Evolutionary conservation across 305 asterid genomes (phyloP).

Genomic region (Salvia sclarea): DNA sequence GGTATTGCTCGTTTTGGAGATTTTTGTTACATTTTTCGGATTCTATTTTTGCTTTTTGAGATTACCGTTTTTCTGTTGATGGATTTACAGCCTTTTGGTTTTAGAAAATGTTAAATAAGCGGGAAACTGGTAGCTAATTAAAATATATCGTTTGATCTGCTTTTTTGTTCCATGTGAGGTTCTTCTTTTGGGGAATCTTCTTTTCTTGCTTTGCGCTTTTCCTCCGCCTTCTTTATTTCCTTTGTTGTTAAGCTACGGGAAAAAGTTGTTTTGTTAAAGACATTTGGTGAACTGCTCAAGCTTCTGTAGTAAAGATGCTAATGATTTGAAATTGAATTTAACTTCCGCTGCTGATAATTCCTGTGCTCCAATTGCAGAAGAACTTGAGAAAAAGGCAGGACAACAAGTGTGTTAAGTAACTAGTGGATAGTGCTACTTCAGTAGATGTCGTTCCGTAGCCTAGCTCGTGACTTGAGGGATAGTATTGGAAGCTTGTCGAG

Average conservation of each 20-base stretch:
- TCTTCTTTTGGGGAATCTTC: slow-evolving; percentile 69
- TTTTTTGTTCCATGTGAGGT: slow-evolving; percentile 53
- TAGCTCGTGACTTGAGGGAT: slow-evolving; percentile 85
- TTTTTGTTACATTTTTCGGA: not conserved
- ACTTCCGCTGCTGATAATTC: not conserved
- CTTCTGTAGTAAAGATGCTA: slow-evolving; percentile 31
- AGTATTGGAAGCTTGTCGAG: slow-evolving; percentile 80
- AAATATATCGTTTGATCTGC: slow-evolving; percentile 45
- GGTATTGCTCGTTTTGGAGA: slow-evolving; percentile 9
- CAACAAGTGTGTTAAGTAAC: not conserved
- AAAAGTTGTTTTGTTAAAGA: slow-evolving; percentile 35
- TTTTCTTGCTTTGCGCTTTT: slow-evolving; percentile 75
- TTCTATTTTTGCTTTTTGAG: not conserved
- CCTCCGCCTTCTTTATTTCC: slow-evolving; percentile 44
- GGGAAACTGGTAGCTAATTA: slow-evolving; percentile 41
- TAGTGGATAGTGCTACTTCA: slow-evolving; percentile 26
- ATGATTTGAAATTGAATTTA: slow-evolving; percentile 36
- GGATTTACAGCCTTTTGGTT: slow-evolving; percentile 22
- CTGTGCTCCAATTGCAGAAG: slow-evolving; percentile 32
- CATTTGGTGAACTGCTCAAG: slow-evolving; percentile 29
- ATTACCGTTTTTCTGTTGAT: slow-evolving; percentile 1
- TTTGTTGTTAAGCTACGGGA: slow-evolving; percentile 56
- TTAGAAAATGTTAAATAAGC: slow-evolving; percentile 26
- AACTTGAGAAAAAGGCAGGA: slow-evolving; percentile 1
- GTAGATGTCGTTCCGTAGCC: slow-evolving; percentile 79